Base-by-base conservation (phyloP, 352 stramenopile genomes). In the Phytopythium delawarense region DNA sequence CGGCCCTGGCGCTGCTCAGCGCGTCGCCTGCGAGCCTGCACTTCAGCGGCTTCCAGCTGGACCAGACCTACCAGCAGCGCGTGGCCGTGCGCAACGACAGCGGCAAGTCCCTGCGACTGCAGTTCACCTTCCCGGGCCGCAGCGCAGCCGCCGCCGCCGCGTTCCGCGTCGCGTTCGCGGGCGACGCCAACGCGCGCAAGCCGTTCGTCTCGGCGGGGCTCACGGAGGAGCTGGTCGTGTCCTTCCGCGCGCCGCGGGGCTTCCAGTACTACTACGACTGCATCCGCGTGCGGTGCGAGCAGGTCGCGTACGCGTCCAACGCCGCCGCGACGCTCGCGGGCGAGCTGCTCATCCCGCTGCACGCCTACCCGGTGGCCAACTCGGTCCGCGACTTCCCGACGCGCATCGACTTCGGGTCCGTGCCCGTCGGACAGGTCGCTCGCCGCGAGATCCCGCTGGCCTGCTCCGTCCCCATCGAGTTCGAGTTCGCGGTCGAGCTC, bases 231-330 rank as follows among this genome's bases (percentile, higher is more conserved):
- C 71, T 97, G 46, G 35, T 81, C 25, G 74, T 97, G 32, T 78
- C 74, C 1, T 97, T 96, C 70, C 71, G 64, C 6, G 77, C 88
- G 0, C 54, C 62, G 7, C 79, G 88, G 40, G 67, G 59, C 39
- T 93, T 88, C 55, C 87, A 94, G 59, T 97, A 96, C 71, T 92
- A 96, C 71, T 94, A 96, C 74, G 90, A 97, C 72, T 94, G 81
- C 56, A 67, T 97, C 48, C 74, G 88, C 39, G 77, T 96, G 52
- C 70, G 67, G 18, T 87, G 84, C 61, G 81, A 91, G 57, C 73
- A 94, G 35, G 78, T 91, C 18, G 79, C 74, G 48, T 91, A 89
- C 56, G 70, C 74, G 16, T 88, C 78, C 40, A 91, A 77, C 59
- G 58, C 78, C 16, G 66, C 78, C 32, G 65, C 72, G 9, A 59